Evolutionary conservation across 2,329 filamentous ascomycete species (phyloP).

Genomic region (Trichophyton benhamiae): DNA sequence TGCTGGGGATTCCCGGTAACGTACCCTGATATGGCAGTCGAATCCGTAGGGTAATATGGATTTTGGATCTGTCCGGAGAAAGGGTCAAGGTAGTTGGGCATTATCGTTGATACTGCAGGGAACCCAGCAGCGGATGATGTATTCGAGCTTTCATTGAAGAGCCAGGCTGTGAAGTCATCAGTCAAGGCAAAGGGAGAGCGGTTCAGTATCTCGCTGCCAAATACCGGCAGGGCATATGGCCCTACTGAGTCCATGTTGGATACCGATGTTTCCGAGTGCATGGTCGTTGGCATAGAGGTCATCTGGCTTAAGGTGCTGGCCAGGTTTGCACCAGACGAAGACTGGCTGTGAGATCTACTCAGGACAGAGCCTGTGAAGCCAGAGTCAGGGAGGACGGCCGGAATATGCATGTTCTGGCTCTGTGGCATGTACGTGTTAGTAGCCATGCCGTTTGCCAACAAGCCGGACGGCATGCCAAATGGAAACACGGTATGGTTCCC

Average conservation of each 20-base stretch:
- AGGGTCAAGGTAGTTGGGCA: conserved; percentile 30
- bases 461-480: conserved; percentile 15
- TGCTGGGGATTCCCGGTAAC: conserved; percentile 26
- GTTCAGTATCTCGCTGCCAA: conserved; percentile 69
- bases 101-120: conserved; percentile 27
- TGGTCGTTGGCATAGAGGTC: conserved; percentile 17
- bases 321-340: conserved; percentile 13
- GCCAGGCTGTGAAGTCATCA: conserved; percentile 74
- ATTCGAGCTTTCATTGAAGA: conserved; percentile 59
- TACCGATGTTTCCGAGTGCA: conserved; percentile 18
- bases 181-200: conserved; percentile 80
- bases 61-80: conserved; percentile 36
- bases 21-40: conserved; percentile 35
- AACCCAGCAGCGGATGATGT: conserved; percentile 42
- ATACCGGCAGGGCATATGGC: conserved; percentile 59
- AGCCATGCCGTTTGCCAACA: conserved; percentile 12
- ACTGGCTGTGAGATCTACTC: conserved; percentile 4
- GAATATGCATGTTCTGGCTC: conserved; percentile 10
- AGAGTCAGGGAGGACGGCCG: conserved; percentile 6
- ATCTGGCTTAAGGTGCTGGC: conserved; percentile 11
- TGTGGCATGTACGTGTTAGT: conserved; percentile 10
- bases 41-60: conserved; percentile 40
- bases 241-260: conserved; percentile 27
- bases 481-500: conserved; percentile 3
- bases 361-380: conserved; percentile 6